These are phyloP conservation scores for Tetrapisispora namnaoensis DNA, from an alignment of 805 yeast species.

Conservation along the genomic window DNA sequence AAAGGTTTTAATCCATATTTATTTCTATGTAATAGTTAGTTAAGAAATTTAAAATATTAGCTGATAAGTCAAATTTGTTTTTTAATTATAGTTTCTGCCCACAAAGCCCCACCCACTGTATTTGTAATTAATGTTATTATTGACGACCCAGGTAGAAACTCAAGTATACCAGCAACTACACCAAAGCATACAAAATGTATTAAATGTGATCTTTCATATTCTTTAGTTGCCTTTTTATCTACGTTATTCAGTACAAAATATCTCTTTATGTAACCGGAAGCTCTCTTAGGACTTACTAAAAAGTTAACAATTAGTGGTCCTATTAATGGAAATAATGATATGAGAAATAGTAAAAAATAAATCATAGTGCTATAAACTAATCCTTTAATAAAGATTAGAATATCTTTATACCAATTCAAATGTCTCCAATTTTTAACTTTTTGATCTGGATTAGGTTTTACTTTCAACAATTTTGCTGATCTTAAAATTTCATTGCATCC, in stretches of 20 bases:
- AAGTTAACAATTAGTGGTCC: constrained; percentile 27
- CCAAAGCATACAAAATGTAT: constrained; percentile 43
- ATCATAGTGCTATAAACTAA: constrained; percentile 6
- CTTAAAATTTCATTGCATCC: constrained; percentile 12
- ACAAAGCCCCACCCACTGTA: constrained; percentile 52
- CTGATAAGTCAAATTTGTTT: background rate
- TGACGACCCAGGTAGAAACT: constrained; percentile 44
- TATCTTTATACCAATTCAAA: constrained; percentile 13
- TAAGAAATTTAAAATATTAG: background rate
- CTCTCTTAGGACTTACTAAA: constrained; percentile 21
- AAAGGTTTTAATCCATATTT: background rate
- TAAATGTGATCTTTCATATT: constrained; percentile 29
- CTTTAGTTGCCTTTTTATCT: constrained; percentile 24
- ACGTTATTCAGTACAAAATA: constrained; percentile 14
- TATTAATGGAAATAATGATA: constrained; percentile 27
- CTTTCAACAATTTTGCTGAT: constrained; percentile 9
- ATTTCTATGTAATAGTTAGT: background rate
- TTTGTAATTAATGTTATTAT: constrained; percentile 49
- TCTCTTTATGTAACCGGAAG: constrained; percentile 18
- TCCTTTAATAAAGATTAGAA: constrained; percentile 7
- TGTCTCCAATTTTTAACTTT: constrained; percentile 1
- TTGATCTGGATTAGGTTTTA: background rate
- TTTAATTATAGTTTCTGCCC: constrained; percentile 31
- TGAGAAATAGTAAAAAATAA: constrained; percentile 6
- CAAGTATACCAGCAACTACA: constrained; percentile 39